Evolutionary conservation across 139 green algal species (phyloP), one percentile per base, ranked within the genome.

Genomic region (Micractinium conductrix): DNA sequence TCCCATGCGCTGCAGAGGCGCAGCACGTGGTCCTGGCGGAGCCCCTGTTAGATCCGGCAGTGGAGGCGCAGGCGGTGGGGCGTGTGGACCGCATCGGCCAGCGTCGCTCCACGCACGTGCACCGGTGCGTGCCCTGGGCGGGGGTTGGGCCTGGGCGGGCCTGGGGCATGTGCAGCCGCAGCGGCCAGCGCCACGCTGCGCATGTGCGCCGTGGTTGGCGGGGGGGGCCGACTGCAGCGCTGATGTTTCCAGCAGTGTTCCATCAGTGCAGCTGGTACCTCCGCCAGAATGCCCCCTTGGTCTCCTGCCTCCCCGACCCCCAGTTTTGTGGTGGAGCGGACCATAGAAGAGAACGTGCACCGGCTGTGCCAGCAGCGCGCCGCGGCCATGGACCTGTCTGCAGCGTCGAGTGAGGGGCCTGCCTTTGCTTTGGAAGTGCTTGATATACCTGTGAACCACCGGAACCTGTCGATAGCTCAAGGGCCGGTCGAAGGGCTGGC

Each of bases 11-110:
- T 50, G 71, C 71, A 87, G 93, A 96, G 85, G 95, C 95, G 12
- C 90, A 95, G 87, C 95, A 98, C 74, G 95, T 98, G 79, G 72
- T 97, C 60, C 76, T 98, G 53, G 80, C 95, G n/a, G 93, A 97
- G 87, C 94, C 93, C 26, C 83, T 93, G 65, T 76, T 94, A 19
- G 87, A 95, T 48, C 91, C 92, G 5, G 88, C 63, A 9, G 72
- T 79, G 9, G 85, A 91, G 68, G 87, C 90, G 45, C 94, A 96
- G 86, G 93, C 92, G 7, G 84, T 94, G n/a, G 90, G 92, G 1
- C 74, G 93, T 10, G 85, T 96, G 26, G 84, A 95, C 80, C 83
- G 94, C 43, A 95, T 97, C 55, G 93, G 93, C 2, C 95, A 98
- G 87, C 85, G 73, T 24, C 73, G 84, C 0, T 48, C 78, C 21